phyloP scores from a whole-genome alignment of 257 asterid genomes.

The Jasminum sambac region DNA sequence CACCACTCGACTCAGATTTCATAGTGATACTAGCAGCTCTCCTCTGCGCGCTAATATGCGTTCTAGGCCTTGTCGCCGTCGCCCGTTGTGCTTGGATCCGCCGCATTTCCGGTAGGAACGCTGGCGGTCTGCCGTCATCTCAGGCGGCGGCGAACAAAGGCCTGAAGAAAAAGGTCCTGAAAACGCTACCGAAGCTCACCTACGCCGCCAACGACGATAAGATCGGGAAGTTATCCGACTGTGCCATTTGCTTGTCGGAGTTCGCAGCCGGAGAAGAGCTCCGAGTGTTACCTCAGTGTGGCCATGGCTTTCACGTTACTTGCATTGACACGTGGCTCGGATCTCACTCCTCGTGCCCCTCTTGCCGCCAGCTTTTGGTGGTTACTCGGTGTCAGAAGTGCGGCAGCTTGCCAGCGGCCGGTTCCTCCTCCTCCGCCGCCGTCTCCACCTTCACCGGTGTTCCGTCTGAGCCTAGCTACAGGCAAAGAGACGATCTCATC shows the following conservation, averaged over 20 bases:
- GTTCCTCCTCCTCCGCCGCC: constrained; percentile 5
- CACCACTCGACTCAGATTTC: constrained; percentile 41
- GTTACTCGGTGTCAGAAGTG: constrained; percentile 54
- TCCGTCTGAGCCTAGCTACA: constrained; percentile 27
- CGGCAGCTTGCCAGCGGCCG: constrained; percentile 35
- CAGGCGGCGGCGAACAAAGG: constrained; percentile 51
- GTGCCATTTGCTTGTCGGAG: constrained; percentile 58
- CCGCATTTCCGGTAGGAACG: constrained; percentile 29
- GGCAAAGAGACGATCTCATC: constrained; percentile 26
- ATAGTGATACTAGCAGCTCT: constrained; percentile 50
- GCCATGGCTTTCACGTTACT: constrained; percentile 50
- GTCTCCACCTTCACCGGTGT: constrained; percentile 21
- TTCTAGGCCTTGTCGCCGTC: constrained; percentile 55
- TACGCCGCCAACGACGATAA: constrained; percentile 30
- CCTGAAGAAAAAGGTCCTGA: constrained; percentile 46
- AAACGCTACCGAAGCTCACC: constrained; percentile 42
- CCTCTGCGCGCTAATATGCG: constrained; percentile 58
- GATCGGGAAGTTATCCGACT: constrained; percentile 38
- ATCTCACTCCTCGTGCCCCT: constrained; percentile 58
- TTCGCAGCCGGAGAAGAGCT: constrained; percentile 53
- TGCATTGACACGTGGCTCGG: constrained; percentile 64
- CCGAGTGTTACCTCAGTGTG: constrained; percentile 58
- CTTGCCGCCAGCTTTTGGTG: constrained; percentile 55
- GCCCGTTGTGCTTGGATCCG: constrained; percentile 58
- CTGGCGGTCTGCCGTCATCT: constrained; percentile 7